Base-by-base conservation (phyloP, 768 basidiomycete species). In the Suillus ampliporus region DNA sequence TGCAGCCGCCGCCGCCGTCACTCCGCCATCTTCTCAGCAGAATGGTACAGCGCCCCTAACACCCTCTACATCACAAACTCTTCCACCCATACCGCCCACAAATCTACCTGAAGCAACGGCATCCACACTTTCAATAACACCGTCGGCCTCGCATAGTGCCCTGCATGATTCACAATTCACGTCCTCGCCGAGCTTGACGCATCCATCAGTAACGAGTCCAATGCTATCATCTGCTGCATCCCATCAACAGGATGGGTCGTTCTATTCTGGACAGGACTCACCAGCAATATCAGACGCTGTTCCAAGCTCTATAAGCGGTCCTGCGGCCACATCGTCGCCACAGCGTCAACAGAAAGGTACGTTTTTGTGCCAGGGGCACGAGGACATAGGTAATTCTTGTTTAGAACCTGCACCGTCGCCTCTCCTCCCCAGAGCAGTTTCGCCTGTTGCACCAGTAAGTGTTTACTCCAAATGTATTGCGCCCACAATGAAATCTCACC, bases 111-210 rank as follows among this genome's bases (percentile, higher is more conserved):
- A 78, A 52, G 78, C 83, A 37, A 78, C 80, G 37, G 72, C 79
- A 37, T 73, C 77, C 11, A 73, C 78, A 1, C 78, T 75, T 2
- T 77, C 81, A 60, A 76, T 79, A 77, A 58, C 74, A 44, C 65
- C 74, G 21, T 75, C 76, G 28, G 58, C 77, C 44, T 76, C 76
- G 17, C 75, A 79, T 26, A 69, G 68, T 58, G 43, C 71, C 46
- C 59, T 68, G 43, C 69, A 71, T 48, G 82, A 83, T 15, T 76
- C 79, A 43, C 71, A 76, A 41, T 28, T 77, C 28, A 76, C 86
- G 14, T 86, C 90, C 0, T 93, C 92, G 10, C 92, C 92, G 34
- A 94, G 92, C 72, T 78, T 94, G 60, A 94, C 92, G n/a, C 91
- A 94, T 75, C 89, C 86, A 43, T 93, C 92, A 6, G 81, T 89